Evolutionary conservation across 352 stramenopile species (phyloP).

Genomic region (Phytophthora sojae): DNA sequence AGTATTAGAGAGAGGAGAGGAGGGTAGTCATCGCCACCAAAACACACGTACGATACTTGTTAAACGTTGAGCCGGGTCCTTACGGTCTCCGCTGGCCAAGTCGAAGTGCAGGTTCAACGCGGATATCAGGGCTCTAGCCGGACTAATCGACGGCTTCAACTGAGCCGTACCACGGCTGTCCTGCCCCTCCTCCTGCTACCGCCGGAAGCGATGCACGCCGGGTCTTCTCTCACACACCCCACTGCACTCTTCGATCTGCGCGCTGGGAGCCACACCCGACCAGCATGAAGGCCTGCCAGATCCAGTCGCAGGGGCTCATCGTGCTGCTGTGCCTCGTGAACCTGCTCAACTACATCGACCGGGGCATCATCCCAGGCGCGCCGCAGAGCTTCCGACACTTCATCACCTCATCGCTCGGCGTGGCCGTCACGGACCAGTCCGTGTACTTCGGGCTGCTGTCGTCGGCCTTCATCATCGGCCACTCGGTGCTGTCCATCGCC

Average conservation of each 20-base stretch:
- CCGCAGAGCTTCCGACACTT: slow-evolving; percentile 78
- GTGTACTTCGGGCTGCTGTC: slow-evolving; percentile 76
- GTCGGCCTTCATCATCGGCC: slow-evolving; percentile 91
- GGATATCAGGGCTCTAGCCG: neutral
- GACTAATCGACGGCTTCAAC: slow-evolving; percentile 27
- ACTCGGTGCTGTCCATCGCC: slow-evolving; percentile 80
- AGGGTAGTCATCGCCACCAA: neutral
- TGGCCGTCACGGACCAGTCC: slow-evolving; percentile 44
- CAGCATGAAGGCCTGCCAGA: slow-evolving; percentile 26
- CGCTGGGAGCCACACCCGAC: neutral
- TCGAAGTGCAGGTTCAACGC: slow-evolving; percentile 14
- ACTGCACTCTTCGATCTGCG: slow-evolving; percentile 22
- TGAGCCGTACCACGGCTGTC: slow-evolving; percentile 15
- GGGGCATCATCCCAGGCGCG: slow-evolving; percentile 95
- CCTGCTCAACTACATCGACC: slow-evolving; percentile 94
- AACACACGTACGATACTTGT: neutral
- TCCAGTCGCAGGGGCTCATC: slow-evolving; percentile 57
- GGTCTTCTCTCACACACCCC: neutral
- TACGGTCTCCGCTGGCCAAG: neutral
- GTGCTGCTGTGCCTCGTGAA: slow-evolving; percentile 89
- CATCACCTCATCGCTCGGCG: slow-evolving; percentile 57
- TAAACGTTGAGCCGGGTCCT: slow-evolving; percentile 1
- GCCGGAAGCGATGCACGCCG: neutral
- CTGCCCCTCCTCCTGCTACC: slow-evolving; percentile 4
- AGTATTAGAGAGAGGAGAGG: neutral